A percentile compares a stretch with the other conserved stretches of the same genome.
Conservation (phyloP, 2,329 filamentous ascomycete genomes). For the Fusarium mundagurra region DNA sequence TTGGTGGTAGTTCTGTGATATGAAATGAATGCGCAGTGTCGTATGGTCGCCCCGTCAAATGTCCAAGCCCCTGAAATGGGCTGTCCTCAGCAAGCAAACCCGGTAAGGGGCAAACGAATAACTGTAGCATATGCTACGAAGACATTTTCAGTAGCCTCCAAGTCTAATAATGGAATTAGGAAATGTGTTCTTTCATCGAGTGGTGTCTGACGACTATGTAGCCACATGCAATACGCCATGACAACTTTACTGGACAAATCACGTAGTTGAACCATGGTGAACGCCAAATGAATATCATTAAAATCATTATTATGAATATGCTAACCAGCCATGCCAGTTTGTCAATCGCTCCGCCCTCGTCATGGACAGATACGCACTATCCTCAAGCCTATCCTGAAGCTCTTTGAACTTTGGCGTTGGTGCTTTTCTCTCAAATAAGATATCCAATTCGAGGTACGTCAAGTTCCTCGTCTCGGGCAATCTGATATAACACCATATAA, state of each 20-base stretch:
- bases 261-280: not conserved
- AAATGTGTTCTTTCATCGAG: not conserved
- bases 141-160: not conserved
- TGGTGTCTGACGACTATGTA: too few species aligned
- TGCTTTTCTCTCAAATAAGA: conserved; percentile 43
- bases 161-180: not conserved
- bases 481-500: conserved; percentile 43
- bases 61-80: not conserved
- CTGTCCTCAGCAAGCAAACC: not conserved
- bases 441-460: conserved; percentile 42
- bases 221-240: too few species aligned
- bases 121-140: not conserved
- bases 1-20: not conserved
- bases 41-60: not conserved
- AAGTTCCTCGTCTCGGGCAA: conserved; percentile 43
- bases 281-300: not conserved
- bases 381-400: conserved; percentile 35
- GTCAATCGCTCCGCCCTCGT: conserved; percentile 29
- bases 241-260: not conserved
- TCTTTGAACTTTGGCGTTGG: conserved; percentile 47
- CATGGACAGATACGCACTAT: conserved; percentile 34
- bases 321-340: conserved; percentile 42
- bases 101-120: not conserved
- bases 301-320: conserved; percentile 32
- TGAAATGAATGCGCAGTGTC: too few species aligned